These are phyloP conservation scores for Cercospora sp. DNA, from an alignment of 2,329 filamentous ascomycete species.

Conservation along the genomic window DNA sequence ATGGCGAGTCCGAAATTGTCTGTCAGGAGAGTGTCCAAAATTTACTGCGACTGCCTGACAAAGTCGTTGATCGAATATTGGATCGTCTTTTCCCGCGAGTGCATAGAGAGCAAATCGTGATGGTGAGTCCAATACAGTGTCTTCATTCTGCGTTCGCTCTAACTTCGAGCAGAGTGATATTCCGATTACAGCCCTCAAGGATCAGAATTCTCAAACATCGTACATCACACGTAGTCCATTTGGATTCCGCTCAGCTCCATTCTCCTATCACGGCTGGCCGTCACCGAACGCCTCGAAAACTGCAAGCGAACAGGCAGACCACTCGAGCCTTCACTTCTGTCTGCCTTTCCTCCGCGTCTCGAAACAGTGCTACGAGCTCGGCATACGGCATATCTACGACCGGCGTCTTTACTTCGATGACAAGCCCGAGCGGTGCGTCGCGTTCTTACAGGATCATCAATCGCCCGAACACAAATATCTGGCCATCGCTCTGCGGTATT, in stretches of 20 bases:
- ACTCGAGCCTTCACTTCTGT: slow-evolving; percentile 3
- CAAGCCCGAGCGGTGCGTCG: slow-evolving; percentile 16
- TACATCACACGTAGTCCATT: slow-evolving; percentile 13
- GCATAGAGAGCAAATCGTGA: neutral
- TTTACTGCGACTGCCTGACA: slow-evolving; percentile 7
- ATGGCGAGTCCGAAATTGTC: slow-evolving; percentile 9
- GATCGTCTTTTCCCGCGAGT: slow-evolving; percentile 9
- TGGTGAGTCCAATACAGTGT: neutral
- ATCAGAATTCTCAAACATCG: neutral
- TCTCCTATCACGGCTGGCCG: slow-evolving; percentile 16
- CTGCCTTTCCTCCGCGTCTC: slow-evolving; percentile 10
- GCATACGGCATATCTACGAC: slow-evolving; percentile 12
- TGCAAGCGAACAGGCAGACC: neutral
- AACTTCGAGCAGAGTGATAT: slow-evolving; percentile 2
- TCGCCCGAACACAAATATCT: neutral
- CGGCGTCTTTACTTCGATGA: slow-evolving; percentile 12
- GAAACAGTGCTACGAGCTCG: slow-evolving; percentile 12
- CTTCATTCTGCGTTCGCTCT: neutral
- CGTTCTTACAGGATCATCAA: slow-evolving; percentile 17
- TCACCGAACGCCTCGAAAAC: neutral
- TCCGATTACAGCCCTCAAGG: neutral
- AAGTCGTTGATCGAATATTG: slow-evolving; percentile 12
- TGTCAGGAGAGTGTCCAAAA: slow-evolving; percentile 1
- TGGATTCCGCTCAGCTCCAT: slow-evolving; percentile 6
- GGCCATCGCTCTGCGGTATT: slow-evolving; percentile 6